Evolutionary conservation across 2,329 filamentous ascomycete genomes (phyloP).

Genomic region (Claviceps purpurea): DNA sequence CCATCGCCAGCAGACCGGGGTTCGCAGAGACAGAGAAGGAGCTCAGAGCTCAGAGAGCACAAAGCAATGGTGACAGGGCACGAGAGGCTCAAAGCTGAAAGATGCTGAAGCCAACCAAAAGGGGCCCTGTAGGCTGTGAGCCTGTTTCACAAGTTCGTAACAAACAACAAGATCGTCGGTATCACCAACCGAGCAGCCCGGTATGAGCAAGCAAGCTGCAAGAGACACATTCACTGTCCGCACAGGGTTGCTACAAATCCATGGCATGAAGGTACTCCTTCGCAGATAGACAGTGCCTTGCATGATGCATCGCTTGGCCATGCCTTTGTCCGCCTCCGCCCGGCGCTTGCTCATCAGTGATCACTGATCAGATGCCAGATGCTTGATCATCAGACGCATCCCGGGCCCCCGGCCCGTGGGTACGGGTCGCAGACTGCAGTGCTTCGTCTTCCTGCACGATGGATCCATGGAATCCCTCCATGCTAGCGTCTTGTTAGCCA

Average conservation of each 20-base stretch:
- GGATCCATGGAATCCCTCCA: not conserved
- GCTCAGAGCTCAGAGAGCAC: not conserved
- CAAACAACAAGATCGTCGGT: too few relatives aligned
- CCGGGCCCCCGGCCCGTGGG: too few relatives aligned
- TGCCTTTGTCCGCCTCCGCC: not conserved
- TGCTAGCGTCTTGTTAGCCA: not conserved
- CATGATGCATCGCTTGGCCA: not conserved
- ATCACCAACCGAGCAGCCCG: too few relatives aligned
- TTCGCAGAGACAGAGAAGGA: not conserved
- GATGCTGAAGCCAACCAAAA: too few relatives aligned
- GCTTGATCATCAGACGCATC: not conserved
- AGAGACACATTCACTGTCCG: not conserved
- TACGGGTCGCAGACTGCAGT: too few relatives aligned
- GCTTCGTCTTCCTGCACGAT: not conserved
- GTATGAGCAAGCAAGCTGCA: too few relatives aligned
- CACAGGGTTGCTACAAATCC: not conserved
- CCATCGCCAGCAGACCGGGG: not conserved
- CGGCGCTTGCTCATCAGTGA: too few relatives aligned
- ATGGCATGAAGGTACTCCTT: not conserved
- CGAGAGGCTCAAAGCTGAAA: too few relatives aligned
- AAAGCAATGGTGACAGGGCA: too few relatives aligned
- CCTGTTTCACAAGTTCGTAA: too few relatives aligned
- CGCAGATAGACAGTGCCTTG: not conserved
- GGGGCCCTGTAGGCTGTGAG: too few relatives aligned
- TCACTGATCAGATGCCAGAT: too few relatives aligned